These are phyloP conservation scores for Fusarium mundagurra DNA, from an alignment of 2,329 filamentous ascomycete species.

Conservation along the genomic window DNA sequence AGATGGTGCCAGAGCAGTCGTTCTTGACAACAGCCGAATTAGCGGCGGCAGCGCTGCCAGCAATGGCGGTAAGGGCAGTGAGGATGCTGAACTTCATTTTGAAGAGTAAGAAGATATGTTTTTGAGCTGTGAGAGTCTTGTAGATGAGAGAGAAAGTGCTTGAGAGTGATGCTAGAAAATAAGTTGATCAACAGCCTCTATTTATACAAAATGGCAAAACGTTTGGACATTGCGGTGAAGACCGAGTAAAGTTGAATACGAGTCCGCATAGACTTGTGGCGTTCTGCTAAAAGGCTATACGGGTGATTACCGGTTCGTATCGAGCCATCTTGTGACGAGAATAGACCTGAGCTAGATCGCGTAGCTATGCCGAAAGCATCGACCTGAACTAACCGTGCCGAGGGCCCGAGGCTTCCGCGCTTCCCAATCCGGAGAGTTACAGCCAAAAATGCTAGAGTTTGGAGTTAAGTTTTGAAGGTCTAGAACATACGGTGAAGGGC, in stretches of 20 bases:
- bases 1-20: conserved; percentile 47
- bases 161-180: background rate
- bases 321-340: background rate
- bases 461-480: background rate
- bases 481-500: background rate
- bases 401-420: background rate
- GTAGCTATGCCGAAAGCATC: background rate
- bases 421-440: background rate
- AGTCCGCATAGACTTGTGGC: background rate
- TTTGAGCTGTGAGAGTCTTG: background rate
- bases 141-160: background rate
- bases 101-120: background rate
- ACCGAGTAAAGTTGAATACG: background rate
- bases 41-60: conserved; percentile 44
- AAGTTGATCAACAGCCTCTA: background rate
- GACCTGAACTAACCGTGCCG: background rate
- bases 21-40: conserved; percentile 51
- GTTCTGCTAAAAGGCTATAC: background rate
- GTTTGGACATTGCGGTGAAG: background rate
- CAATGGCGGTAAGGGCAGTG: conserved; percentile 45
- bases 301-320: background rate
- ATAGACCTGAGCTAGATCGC: background rate
- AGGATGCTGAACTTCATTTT: conserved; percentile 46
- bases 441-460: background rate
- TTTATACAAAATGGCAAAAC: background rate